These are phyloP conservation scores for Jasminum sambac DNA, from an alignment of 257 asterid species.

Conservation along the genomic window DNA sequence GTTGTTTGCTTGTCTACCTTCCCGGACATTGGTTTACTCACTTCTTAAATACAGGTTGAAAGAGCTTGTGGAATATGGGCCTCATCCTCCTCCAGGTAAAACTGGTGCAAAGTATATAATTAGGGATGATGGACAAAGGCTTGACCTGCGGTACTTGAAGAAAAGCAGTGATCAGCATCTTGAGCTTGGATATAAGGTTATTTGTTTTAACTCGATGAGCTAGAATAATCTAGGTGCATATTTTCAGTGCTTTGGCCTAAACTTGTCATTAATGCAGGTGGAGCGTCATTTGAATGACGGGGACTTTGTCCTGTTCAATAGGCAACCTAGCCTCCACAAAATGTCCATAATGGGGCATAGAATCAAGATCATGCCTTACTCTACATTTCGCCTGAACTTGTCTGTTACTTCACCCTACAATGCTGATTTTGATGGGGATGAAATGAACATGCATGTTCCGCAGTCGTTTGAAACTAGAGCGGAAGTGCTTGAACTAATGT, in stretches of 20 bases:
- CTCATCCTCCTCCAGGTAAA: conserved; percentile 99
- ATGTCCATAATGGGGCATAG: conserved; percentile 99
- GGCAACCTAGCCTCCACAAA: conserved; percentile 99
- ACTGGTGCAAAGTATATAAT: conserved; percentile 98
- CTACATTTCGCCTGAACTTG: conserved; percentile 91
- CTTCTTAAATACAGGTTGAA: conserved; percentile 64
- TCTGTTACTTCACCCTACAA: conserved; percentile 99
- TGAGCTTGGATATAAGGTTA: conserved; percentile 93
- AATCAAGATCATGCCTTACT: conserved; percentile 98
- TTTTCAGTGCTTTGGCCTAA: conserved; percentile 22
- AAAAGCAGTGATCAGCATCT: conserved; percentile 97
- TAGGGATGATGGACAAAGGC: conserved; percentile 99
- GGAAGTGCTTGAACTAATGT: conserved; percentile 93
- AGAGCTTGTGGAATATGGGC: conserved; percentile 99
- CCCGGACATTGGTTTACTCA: conserved; percentile 17
- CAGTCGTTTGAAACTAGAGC: conserved; percentile 99
- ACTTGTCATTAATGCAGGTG: conserved; percentile 57
- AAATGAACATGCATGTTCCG: conserved; percentile 99
- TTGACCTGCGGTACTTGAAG: conserved; percentile 95
- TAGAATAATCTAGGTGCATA: conserved; percentile 12
- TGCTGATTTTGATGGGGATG: conserved; percentile 99
- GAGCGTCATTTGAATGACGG: conserved; percentile 99
- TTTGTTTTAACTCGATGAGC: conserved; percentile 5
- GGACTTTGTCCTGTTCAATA: conserved; percentile 88
- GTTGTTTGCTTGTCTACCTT: conserved; percentile 8